These are phyloP conservation scores for Salix arbutifolia DNA, from an alignment of 345 rosid genomes.

Conservation along the genomic window DNA sequence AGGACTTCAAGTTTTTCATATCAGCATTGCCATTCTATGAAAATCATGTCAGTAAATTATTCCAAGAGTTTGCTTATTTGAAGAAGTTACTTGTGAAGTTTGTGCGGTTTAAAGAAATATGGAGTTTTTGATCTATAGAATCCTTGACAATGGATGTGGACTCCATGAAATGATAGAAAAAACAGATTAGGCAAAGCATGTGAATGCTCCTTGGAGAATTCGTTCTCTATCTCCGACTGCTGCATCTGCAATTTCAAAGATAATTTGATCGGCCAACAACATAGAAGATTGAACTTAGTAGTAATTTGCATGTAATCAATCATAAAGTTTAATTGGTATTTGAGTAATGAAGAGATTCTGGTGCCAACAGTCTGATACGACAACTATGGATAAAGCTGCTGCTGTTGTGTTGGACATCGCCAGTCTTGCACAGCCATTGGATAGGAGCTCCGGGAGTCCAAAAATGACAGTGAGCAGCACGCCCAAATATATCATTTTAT, in stretches of 20 bases:
- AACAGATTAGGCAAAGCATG: neutral
- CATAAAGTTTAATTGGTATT: neutral
- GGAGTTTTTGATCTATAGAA: neutral
- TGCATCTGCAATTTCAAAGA: neutral
- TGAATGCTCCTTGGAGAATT: neutral
- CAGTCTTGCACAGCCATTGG: neutral
- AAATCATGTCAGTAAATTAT: neutral
- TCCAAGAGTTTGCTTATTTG: neutral
- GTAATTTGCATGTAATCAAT: neutral
- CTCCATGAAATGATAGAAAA: neutral
- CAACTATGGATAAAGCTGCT: neutral
- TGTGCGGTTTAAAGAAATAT: neutral
- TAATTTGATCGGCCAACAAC: neutral
- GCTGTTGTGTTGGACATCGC: neutral
- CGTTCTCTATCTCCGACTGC: neutral
- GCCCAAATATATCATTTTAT: neutral
- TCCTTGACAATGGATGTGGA: neutral
- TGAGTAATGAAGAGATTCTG: neutral
- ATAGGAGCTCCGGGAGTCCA: neutral
- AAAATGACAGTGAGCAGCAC: neutral
- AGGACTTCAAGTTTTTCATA: neutral
- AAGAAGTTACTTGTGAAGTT: neutral
- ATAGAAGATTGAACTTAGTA: neutral
- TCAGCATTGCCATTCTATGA: neutral
- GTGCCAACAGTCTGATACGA: neutral